These are phyloP conservation scores for Medakamo hakoo DNA, from an alignment of 139 green algal species.

Conservation along the genomic window DNA sequence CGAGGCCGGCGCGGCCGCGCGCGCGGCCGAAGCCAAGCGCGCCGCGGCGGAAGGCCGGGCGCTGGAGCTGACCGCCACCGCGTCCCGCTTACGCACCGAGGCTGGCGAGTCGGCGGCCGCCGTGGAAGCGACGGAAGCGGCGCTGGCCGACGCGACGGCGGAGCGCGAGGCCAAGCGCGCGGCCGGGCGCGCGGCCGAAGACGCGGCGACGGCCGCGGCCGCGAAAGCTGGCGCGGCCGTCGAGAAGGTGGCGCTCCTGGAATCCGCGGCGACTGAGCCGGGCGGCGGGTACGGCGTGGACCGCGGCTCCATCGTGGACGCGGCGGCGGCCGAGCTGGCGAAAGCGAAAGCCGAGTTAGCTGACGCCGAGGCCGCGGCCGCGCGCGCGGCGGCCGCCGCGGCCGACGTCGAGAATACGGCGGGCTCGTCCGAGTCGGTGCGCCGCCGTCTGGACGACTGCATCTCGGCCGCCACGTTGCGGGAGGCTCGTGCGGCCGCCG, in stretches of 20 bases:
- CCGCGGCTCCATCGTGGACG: not conserved
- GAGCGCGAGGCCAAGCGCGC: constrained; percentile 15
- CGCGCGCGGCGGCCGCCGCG: too few species aligned
- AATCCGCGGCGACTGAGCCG: not conserved
- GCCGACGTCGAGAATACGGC: too few species aligned
- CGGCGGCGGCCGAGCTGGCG: not conserved
- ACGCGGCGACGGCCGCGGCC: not conserved
- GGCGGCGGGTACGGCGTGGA: not conserved
- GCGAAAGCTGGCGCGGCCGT: not conserved
- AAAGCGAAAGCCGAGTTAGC: too few species aligned
- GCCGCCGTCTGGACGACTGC: too few species aligned
- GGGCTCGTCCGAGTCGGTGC: too few species aligned
- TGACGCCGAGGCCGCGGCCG: not conserved
- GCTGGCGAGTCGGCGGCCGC: not conserved
- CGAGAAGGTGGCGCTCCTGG: not conserved
- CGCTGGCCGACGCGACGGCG: constrained; percentile 1
- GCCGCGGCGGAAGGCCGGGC: not conserved
- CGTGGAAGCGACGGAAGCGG: constrained; percentile 2
- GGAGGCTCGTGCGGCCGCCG: too few species aligned
- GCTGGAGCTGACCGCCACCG: not conserved
- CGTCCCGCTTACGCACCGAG: not conserved
- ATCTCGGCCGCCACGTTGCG: too few species aligned
- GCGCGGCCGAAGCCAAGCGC: constrained; percentile 6
- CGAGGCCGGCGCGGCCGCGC: constrained; percentile 11
- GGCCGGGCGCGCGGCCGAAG: constrained; percentile 6